Evolutionary conservation across 805 yeast genomes (phyloP), one percentile per base, ranked within the genome.

Genomic region (Cyberlindnera suaveolens): DNA sequence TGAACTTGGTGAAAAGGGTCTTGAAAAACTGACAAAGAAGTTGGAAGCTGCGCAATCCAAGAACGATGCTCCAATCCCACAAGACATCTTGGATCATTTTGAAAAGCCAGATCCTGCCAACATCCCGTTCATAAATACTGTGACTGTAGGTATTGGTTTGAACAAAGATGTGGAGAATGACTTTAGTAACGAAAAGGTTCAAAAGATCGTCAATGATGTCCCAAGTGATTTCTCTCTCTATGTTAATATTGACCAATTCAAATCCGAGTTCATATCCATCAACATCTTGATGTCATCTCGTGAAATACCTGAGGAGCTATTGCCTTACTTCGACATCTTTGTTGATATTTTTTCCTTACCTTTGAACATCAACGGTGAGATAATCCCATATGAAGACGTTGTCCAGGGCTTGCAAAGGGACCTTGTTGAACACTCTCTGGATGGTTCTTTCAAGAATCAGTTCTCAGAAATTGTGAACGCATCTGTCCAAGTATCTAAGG

Each of bases 51-150:
- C 97, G 0, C 81, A 78, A 52, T 67, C 60, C 3, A 71, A 68
- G 38, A 91, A 91, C 61, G 85, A 87, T 57, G 65, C 56, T n/a
- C 83, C 85, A 18, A 84, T 93, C 48, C 97, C 98, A 1, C 72
- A 75, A 10, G 72, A 71, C 1, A 64, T 89, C 6, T 60, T 91
- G 16, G 66, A 73, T 3, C 57, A 70, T 20, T 89, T 88, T 62
- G 75, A 76, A 3, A 73, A 75, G 19, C 90, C 95, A 5, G 86
- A 88, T 56, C 89, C 93, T 0, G 68, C 82, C 1, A 75, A 74
- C 37, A 87, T 93, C 39, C 64, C 73, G 6, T 88, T 93, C 55
- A 85, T 88, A 48, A 53, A 75, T 23, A 82, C 96, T 0, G 64
- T 68, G 10, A 75, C 93, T 1, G 80, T 85, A 35, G 74, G 75